These are phyloP conservation scores for Sporothrix curviconia DNA, from an alignment of 2,329 filamentous ascomycete species.

Conservation along the genomic window DNA sequence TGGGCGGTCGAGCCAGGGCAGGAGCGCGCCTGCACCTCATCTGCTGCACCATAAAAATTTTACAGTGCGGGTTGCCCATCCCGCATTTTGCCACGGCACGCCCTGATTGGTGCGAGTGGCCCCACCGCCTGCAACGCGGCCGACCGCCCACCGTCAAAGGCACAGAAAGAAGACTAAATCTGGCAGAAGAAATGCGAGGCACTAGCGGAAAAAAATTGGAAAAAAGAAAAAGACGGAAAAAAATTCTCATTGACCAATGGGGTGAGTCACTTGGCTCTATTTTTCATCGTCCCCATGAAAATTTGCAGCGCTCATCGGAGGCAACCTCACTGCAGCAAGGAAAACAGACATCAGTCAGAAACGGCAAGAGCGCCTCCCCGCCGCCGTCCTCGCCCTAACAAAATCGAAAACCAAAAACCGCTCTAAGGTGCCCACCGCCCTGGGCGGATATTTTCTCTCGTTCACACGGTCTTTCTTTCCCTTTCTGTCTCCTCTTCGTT, in stretches of 20 bases:
- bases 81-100: not conserved
- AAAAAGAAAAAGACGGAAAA: conserved; percentile 9
- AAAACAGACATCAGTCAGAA: no score
- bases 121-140: not conserved
- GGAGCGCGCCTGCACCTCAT: no score
- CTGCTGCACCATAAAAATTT: not conserved
- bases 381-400: not conserved
- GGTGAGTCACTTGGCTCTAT: conserved; percentile 16
- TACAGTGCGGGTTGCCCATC: conserved; percentile 2
- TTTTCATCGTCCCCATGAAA: not conserved
- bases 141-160: conserved; percentile 5
- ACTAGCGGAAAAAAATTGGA: conserved; percentile 1
- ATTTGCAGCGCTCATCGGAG: conserved; percentile 17
- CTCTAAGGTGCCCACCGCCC: conserved; percentile 8
- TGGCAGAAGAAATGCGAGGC: no score
- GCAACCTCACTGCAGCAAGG: not conserved
- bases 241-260: conserved; percentile 20
- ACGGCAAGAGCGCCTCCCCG: conserved; percentile 4
- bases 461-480: not conserved
- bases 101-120: not conserved
- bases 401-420: not conserved
- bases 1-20: no score
- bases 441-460: no score
- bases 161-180: no score
- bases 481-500: not conserved